Evolutionary conservation across 2,329 filamentous ascomycete genomes (phyloP).

Genomic region (Xenoacremonium recifei): DNA sequence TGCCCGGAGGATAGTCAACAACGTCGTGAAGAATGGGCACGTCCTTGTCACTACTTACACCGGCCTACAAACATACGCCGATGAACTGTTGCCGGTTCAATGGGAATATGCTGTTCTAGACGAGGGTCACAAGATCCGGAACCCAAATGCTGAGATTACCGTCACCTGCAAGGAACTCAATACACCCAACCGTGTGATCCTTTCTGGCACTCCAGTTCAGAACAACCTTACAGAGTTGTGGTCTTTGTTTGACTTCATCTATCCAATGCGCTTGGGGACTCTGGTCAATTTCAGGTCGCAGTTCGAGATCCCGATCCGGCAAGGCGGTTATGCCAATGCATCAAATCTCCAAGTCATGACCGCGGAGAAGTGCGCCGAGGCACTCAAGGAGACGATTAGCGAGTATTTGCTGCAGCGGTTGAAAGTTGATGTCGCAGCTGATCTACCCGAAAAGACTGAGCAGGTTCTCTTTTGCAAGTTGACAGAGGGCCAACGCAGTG

Average conservation of each 20-base stretch:
- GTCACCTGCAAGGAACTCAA: conserved; percentile 92
- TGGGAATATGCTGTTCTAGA: conserved; percentile 96
- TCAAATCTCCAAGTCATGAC: conserved; percentile 93
- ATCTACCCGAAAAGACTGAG: conserved; percentile 93
- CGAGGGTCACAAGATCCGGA: conserved; percentile 97
- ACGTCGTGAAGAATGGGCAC: conserved; percentile 81
- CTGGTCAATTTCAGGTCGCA: conserved; percentile 86
- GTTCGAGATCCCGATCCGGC: conserved; percentile 90
- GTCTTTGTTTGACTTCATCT: conserved; percentile 98
- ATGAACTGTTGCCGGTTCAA: conserved; percentile 75
- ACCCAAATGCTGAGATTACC: conserved; percentile 92
- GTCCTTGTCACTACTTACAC: conserved; percentile 95
- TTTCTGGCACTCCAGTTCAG: conserved; percentile 96
- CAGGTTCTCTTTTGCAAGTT: conserved; percentile 95
- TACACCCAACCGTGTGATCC: conserved; percentile 85
- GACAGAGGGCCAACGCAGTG: conserved; percentile 70
- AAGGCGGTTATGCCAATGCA: conserved; percentile 93
- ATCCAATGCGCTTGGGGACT: conserved; percentile 91
- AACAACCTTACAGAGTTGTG: conserved; percentile 94
- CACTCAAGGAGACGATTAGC: conserved; percentile 88
- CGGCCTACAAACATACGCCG: conserved; percentile 88
- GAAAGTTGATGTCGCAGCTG: conserved; percentile 90
- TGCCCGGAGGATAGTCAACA: conserved; percentile 77
- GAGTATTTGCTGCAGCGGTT: conserved; percentile 90
- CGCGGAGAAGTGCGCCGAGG: conserved; percentile 90